Evolutionary conservation across 1,139 yeast genomes (phyloP).

Genomic region (Scheffersomyces lignicola): DNA sequence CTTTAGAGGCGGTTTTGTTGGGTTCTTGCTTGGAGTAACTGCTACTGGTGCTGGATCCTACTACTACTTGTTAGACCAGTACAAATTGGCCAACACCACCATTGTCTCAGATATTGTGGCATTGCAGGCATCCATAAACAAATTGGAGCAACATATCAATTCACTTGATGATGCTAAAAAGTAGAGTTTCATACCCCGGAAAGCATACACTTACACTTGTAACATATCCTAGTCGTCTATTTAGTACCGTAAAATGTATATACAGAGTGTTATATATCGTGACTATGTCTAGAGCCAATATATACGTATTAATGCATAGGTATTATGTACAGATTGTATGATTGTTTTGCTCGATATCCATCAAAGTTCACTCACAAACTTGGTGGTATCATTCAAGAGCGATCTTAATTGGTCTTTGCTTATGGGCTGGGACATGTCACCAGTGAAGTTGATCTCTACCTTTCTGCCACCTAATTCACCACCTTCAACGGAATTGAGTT

Average conservation of each 20-base stretch:
- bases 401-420: conserved; percentile 22
- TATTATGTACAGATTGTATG: conserved; percentile 1
- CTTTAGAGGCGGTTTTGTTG: conserved; percentile 68
- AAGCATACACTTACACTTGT: background rate
- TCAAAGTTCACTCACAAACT: conserved; percentile 19
- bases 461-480: conserved; percentile 56
- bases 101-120: conserved; percentile 73
- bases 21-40: conserved; percentile 76
- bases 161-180: conserved; percentile 45
- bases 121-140: conserved; percentile 65
- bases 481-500: conserved; percentile 53
- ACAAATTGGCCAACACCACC: conserved; percentile 69
- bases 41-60: conserved; percentile 75
- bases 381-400: conserved; percentile 28
- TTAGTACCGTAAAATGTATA: background rate
- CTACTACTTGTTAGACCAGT: conserved; percentile 76
- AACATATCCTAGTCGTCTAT: background rate
- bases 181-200: conserved; percentile 11
- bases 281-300: background rate
- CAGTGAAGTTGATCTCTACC: conserved; percentile 48
- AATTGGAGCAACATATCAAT: conserved; percentile 66
- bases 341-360: background rate
- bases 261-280: background rate
- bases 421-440: conserved; percentile 27
- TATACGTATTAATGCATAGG: conserved; percentile 2